Conservation (phyloP, 495 filamentous ascomycete genomes). For the Hypoxylon fuscum region DNA sequence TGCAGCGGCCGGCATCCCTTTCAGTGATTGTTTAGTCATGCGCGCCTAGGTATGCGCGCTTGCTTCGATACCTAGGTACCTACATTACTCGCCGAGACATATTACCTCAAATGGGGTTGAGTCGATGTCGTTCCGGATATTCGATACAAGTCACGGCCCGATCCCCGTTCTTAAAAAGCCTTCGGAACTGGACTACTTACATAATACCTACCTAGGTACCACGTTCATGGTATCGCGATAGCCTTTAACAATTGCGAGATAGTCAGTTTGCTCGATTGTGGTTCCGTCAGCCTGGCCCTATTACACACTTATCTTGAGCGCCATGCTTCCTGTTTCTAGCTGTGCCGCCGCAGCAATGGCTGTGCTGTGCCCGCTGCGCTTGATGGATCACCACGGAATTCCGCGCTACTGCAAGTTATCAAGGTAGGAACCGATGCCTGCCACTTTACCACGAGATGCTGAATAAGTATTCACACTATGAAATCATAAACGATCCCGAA, state of each 20-base stretch:
- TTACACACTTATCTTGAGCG: constrained; percentile 11
- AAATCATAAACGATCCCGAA: constrained; percentile 4
- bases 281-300: constrained; percentile 19
- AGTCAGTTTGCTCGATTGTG: background rate
- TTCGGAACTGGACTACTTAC: background rate
- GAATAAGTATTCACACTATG: constrained; percentile 17
- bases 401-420: constrained; percentile 32
- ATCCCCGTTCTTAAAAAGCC: constrained; percentile 7
- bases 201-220: too few relatives aligned
- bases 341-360: constrained; percentile 37
- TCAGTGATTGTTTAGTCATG: constrained; percentile 1
- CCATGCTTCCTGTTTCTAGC: too few relatives aligned
- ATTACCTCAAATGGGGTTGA: constrained; percentile 6
- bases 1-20: constrained; percentile 1
- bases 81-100: constrained; percentile 16
- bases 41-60: constrained; percentile 2
- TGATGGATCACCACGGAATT: constrained; percentile 22
- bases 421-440: constrained; percentile 26
- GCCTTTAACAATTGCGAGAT: constrained; percentile 5
- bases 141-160: constrained; percentile 19
- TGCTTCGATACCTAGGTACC: too few relatives aligned
- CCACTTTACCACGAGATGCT: background rate
- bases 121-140: background rate
- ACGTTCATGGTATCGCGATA: background rate
- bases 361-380: constrained; percentile 32